Evolutionary conservation across 2,329 filamentous ascomycete genomes (phyloP).

Genomic region (Fusarium setosum): DNA sequence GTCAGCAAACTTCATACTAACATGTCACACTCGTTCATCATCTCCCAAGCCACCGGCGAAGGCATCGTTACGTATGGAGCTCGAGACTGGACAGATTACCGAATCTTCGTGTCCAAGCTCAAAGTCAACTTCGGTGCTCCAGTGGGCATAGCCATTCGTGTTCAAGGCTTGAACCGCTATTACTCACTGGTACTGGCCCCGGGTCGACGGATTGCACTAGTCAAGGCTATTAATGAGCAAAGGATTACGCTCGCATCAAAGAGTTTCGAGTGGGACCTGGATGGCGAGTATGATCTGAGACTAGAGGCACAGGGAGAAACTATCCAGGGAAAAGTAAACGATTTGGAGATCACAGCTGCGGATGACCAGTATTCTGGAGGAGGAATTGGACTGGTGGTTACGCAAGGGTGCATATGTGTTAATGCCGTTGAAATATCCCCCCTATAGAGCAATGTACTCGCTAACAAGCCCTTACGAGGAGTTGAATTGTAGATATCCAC

Average conservation of each 20-base stretch:
- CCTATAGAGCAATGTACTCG: background rate
- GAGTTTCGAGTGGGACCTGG: background rate
- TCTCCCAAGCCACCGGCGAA: background rate
- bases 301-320: background rate
- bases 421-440: background rate
- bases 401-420: background rate
- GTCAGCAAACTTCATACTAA: background rate
- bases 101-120: background rate
- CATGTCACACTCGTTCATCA: background rate
- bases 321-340: background rate
- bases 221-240: background rate
- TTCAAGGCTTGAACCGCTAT: conserved; percentile 1
- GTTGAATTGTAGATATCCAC: too few species aligned
- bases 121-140: background rate
- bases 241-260: background rate
- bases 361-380: background rate
- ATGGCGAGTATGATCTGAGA: background rate
- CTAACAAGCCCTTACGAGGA: too few species aligned
- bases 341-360: background rate
- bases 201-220: background rate
- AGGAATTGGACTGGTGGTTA: background rate
- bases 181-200: background rate
- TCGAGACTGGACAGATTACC: background rate
- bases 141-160: background rate
- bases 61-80: background rate